A percentile compares a stretch with the other conserved stretches of the same genome.
Evolutionary conservation across 2,329 filamentous ascomycete species (phyloP).

Genomic region (Mariannaea sp.): DNA sequence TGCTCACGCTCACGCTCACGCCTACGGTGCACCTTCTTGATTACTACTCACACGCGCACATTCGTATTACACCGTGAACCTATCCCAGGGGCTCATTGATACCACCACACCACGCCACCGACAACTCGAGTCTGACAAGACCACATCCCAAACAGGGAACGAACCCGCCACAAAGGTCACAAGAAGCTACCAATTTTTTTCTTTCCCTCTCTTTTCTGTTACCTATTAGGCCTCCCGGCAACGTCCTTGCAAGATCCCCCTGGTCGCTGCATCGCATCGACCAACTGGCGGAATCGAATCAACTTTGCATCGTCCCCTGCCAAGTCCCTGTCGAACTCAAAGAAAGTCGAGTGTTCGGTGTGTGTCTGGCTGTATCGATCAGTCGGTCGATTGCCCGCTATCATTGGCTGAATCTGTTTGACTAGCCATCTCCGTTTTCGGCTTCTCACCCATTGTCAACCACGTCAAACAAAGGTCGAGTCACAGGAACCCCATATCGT

Average conservation of each 20-base stretch:
- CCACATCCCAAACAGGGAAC: slow-evolving; percentile 21
- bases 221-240: slow-evolving; percentile 21
- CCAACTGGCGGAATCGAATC: slow-evolving; percentile 20
- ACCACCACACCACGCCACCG: slow-evolving; percentile 25
- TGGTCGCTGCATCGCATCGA: slow-evolving; percentile 22
- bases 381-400: slow-evolving; percentile 29
- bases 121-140: slow-evolving; percentile 11
- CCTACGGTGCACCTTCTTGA: not conserved
- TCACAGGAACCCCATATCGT: slow-evolving; percentile 32
- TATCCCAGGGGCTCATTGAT: slow-evolving; percentile 22
- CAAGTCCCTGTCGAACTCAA: slow-evolving; percentile 3
- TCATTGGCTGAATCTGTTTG: slow-evolving; percentile 32
- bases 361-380: not conserved
- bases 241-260: slow-evolving; percentile 11
- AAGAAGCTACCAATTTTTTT: slow-evolving; percentile 28
- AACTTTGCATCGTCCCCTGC: not conserved
- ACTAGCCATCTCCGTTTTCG: slow-evolving; percentile 37
- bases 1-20: slow-evolving; percentile 16
- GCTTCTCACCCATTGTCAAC: slow-evolving; percentile 35
- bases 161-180: slow-evolving; percentile 22
- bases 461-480: slow-evolving; percentile 29
- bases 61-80: slow-evolving; percentile 16
- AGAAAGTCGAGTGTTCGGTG: not conserved
- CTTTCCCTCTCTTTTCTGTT: slow-evolving; percentile 23
- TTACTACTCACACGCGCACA: slow-evolving; percentile 17